These are phyloP conservation scores for Thalassiosira hispida DNA, from an alignment of 352 stramenopile species.

Conservation along the genomic window DNA sequence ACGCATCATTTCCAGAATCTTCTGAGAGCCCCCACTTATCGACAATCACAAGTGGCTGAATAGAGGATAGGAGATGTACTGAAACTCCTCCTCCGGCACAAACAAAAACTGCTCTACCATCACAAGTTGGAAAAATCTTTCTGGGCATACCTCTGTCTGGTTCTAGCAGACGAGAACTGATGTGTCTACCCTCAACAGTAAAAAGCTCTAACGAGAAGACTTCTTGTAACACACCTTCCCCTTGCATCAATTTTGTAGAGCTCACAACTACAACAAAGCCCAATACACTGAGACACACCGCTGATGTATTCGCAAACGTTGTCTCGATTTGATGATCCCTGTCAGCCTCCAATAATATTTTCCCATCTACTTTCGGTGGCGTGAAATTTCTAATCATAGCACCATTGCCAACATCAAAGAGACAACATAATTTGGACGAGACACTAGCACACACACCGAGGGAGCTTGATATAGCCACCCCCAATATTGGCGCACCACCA, in stretches of 20 bases:
- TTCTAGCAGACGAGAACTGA: constrained; percentile 76
- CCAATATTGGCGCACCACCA: constrained; percentile 62
- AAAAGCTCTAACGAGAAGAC: constrained; percentile 81
- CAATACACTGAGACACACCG: constrained; percentile 74
- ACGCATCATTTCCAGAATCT: constrained; percentile 47
- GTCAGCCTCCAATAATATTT: constrained; percentile 37
- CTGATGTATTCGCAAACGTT: constrained; percentile 71
- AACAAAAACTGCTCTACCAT: constrained; percentile 81
- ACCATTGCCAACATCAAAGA: constrained; percentile 84
- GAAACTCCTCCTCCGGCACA: constrained; percentile 78
- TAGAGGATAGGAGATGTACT: constrained; percentile 79
- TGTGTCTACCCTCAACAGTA: constrained; percentile 76
- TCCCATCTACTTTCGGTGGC: constrained; percentile 59
- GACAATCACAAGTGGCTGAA: constrained; percentile 76
- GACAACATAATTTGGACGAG: constrained; percentile 69
- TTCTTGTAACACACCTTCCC: constrained; percentile 49
- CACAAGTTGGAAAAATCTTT: constrained; percentile 73
- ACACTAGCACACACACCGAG: constrained; percentile 80
- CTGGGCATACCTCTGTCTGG: constrained; percentile 68
- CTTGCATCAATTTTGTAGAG: constrained; percentile 61
- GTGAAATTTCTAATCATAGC: constrained; percentile 78
- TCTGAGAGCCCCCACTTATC: constrained; percentile 83
- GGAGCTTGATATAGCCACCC: constrained; percentile 72
- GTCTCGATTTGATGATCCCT: constrained; percentile 27
- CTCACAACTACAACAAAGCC: constrained; percentile 82